A percentile compares a stretch with the other conserved stretches of the same genome.
Evolutionary conservation across 805 yeast genomes (phyloP).

Genomic region (Monosporozyma siamensis): DNA sequence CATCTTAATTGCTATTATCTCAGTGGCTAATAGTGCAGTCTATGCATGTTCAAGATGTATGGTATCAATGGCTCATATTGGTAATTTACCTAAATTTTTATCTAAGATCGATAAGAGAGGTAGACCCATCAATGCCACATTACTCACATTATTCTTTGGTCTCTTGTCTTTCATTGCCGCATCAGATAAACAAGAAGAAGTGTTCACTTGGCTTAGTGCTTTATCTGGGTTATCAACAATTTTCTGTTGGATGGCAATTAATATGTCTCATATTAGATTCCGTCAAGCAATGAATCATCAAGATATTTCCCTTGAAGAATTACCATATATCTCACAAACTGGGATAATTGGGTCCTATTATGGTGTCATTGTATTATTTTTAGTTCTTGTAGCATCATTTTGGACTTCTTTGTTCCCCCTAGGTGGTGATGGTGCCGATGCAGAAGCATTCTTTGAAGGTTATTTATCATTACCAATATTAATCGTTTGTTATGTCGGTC

Average conservation of each 20-base stretch:
- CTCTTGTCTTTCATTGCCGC: conserved; percentile 49
- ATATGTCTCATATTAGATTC: conserved; percentile 42
- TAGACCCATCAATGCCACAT: conserved; percentile 65
- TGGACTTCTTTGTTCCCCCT: conserved; percentile 70
- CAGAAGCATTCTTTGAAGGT: conserved; percentile 50
- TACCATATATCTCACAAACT: conserved; percentile 51
- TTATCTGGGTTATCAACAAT: conserved; percentile 44
- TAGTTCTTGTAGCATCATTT: conserved; percentile 62
- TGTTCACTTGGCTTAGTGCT: conserved; percentile 48
- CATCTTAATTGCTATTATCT: conserved; percentile 55
- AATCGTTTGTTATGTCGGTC: conserved; percentile 47
- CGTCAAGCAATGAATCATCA: conserved; percentile 47
- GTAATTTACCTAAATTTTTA: conserved; percentile 50
- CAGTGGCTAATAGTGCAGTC: conserved; percentile 67
- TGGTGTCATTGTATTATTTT: conserved; percentile 44
- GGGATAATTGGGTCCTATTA: conserved; percentile 56
- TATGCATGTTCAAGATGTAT: conserved; percentile 63
- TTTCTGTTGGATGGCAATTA: conserved; percentile 47
- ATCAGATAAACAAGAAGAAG: conserved; percentile 36
- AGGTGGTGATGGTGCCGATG: conserved; percentile 42
- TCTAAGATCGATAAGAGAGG: conserved; percentile 70
- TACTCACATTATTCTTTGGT: conserved; percentile 44
- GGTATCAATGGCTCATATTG: conserved; percentile 57
- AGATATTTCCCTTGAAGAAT: conserved; percentile 51
- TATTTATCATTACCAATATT: conserved; percentile 62